phyloP scores from a whole-genome alignment of 2,329 filamentous ascomycete genomes.

The Thelonectria olida region DNA sequence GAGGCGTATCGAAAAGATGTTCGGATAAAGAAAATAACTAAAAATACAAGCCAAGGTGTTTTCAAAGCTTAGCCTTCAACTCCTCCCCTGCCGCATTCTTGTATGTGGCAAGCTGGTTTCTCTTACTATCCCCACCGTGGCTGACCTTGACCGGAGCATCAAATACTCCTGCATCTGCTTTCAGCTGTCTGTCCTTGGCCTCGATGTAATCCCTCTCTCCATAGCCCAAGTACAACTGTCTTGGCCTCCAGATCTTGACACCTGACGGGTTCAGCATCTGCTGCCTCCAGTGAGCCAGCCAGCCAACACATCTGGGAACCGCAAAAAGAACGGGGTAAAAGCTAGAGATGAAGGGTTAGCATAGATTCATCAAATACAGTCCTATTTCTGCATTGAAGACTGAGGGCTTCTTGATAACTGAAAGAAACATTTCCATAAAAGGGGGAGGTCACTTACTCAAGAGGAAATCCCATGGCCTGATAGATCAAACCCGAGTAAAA shows the following conservation, averaged over 20 bases:
- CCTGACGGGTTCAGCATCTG: conserved; percentile 56
- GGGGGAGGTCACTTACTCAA: conserved; percentile 46
- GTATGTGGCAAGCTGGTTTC: conserved; percentile 50
- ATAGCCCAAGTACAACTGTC: conserved; percentile 59
- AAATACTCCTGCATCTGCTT: conserved; percentile 43
- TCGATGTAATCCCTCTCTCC: conserved; percentile 56
- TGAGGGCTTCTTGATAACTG: background rate
- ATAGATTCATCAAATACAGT: background rate
- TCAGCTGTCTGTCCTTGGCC: conserved; percentile 44
- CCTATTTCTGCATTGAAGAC: background rate
- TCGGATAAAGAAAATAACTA: too few species aligned
- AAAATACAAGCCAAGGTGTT: too few species aligned
- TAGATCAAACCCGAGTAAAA: conserved; percentile 63
- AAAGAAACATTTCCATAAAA: background rate
- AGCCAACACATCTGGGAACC: conserved; percentile 60
- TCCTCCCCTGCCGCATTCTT: conserved; percentile 12
- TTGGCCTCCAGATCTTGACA: conserved; percentile 61
- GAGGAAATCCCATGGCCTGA: conserved; percentile 62
- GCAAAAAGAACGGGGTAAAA: conserved; percentile 63
- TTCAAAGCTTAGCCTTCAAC: conserved; percentile 16
- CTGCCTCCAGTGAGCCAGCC: conserved; percentile 62
- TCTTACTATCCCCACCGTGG: conserved; percentile 54
- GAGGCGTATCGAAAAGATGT: too few species aligned
- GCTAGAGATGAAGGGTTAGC: conserved; percentile 28
- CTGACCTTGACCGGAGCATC: conserved; percentile 48